Percentiles rank a stretch among this genome's conserved stretches.
Conservation (phyloP, 2,329 filamentous ascomycete genomes). For the Sarocladium brachiariae region DNA sequence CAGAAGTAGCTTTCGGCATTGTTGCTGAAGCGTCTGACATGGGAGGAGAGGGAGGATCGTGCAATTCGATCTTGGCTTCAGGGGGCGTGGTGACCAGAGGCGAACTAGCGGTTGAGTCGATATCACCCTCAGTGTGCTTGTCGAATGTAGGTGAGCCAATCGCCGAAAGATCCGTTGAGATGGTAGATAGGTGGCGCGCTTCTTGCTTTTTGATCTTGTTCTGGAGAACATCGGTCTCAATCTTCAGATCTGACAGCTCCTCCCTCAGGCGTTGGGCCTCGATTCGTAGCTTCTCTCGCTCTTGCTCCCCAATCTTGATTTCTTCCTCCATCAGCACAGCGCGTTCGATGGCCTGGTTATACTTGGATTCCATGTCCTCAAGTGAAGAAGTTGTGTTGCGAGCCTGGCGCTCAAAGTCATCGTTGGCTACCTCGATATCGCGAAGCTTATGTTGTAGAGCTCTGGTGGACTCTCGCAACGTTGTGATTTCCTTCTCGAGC, state of each 20-base stretch:
- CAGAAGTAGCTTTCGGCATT: conserved; percentile 39
- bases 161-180: conserved; percentile 56
- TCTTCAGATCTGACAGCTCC: conserved; percentile 86
- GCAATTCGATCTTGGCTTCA: conserved; percentile 58
- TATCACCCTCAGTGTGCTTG: conserved; percentile 50
- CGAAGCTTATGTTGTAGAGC: conserved; percentile 76
- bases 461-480: conserved; percentile 75
- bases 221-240: conserved; percentile 89
- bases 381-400: conserved; percentile 92
- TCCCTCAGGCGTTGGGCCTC: conserved; percentile 85
- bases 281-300: conserved; percentile 82
- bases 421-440: conserved; percentile 95
- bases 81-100: conserved; percentile 86
- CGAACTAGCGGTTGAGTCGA: conserved; percentile 74
- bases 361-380: conserved; percentile 95
- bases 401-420: conserved; percentile 95
- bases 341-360: conserved; percentile 88
- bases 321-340: conserved; percentile 93
- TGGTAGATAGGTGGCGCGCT: conserved; percentile 48
- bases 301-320: conserved; percentile 83
- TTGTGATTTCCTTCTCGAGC: conserved; percentile 94
- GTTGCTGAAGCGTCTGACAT: conserved; percentile 77
- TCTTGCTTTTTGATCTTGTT: conserved; percentile 81
- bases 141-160: conserved; percentile 68
- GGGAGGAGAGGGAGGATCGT: conserved; percentile 87